phyloP scores from a whole-genome alignment of 805 yeast species.

The Metschnikowia baotianmanensis region DNA sequence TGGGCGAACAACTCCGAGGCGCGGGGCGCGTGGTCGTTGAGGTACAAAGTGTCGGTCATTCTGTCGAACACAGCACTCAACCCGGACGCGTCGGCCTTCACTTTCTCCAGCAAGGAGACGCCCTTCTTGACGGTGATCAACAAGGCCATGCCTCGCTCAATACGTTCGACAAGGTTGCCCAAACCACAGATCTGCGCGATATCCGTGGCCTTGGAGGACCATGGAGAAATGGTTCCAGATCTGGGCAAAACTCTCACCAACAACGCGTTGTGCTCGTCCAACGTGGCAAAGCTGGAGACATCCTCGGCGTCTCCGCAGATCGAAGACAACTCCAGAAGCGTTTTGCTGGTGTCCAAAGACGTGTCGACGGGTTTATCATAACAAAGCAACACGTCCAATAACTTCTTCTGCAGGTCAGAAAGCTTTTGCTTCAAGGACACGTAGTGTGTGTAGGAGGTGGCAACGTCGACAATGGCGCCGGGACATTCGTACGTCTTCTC shows the following conservation, averaged over 20 bases:
- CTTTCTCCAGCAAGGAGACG: constrained; percentile 56
- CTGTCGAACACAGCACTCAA: constrained; percentile 81
- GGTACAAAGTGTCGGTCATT: constrained; percentile 81
- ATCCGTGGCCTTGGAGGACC: constrained; percentile 99
- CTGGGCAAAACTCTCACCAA: constrained; percentile 83
- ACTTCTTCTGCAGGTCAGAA: constrained; percentile 39
- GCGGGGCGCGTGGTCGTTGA: constrained; percentile 57
- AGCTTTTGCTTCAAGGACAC: constrained; percentile 52
- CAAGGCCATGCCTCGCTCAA: constrained; percentile 87
- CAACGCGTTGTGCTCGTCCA: constrained; percentile 32
- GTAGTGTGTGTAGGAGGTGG: constrained; percentile 79
- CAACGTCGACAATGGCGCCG: constrained; percentile 65
- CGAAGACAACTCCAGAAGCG: constrained; percentile 34
- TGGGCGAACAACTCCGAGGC: constrained; percentile 71
- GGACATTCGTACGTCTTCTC: constrained; percentile 62
- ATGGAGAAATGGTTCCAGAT: constrained; percentile 95
- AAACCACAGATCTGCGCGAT: constrained; percentile 88
- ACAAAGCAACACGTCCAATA: constrained; percentile 61
- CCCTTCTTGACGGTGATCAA: constrained; percentile 55
- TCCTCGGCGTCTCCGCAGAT: constrained; percentile 26
- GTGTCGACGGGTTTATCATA: constrained; percentile 70
- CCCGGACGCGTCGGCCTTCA: constrained; percentile 41
- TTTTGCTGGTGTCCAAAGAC: constrained; percentile 42
- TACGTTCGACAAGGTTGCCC: constrained; percentile 64
- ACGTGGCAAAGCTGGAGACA: constrained; percentile 7